Base-by-base conservation (phyloP, 2,329 filamentous ascomycete species). In the Exophiala sideris region DNA sequence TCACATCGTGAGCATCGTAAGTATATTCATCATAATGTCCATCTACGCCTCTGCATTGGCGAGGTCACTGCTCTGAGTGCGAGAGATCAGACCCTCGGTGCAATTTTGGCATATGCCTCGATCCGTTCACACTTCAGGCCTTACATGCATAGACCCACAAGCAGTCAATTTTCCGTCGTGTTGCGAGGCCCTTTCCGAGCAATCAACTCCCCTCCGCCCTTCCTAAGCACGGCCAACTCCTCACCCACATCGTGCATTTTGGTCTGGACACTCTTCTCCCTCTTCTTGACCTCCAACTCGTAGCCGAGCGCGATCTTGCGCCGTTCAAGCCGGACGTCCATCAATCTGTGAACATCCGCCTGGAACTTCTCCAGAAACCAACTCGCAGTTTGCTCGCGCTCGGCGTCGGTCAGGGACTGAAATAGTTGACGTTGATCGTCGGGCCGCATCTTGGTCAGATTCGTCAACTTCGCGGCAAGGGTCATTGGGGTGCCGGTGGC, bases 321-420 rank as follows among this genome's bases (percentile, higher is more conserved):
- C 64, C 82, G 79, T 38, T 77, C 73, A 56, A 76, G 74, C 38
- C 83, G 73, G 24, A 77, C 72, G 1, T 75, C 69, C 61, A 76
- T 82, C 61, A 82, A 76, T 45, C 76, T 74, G 14, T 68, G 67
- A 35, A 84, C 65, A 38, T 83, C 68, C 3, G 72, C 67, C 45
- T 71, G 71, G 62, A 85, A 84, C 46, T 75, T 73, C 1, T 78
- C 76, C 1, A 85, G 71, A 42, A 86, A 77, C 74, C 82, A 80
- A 53, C 83, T 79, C 2, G 83, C 83, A 18, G 81, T 79, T 42
- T 82, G 76, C 67, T 85, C 83, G 80, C 83, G 85, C 57, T 84
- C 75, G 3, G 73, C 67, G 12, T 83, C 73, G 1, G 71, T 68
- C 38, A 85, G 70, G 8, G 73, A 74, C 1, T 71, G 68, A 58